Evolutionary conservation across 169 alveolate species (phyloP).

Genomic region (Cryptosporidium sp.): DNA sequence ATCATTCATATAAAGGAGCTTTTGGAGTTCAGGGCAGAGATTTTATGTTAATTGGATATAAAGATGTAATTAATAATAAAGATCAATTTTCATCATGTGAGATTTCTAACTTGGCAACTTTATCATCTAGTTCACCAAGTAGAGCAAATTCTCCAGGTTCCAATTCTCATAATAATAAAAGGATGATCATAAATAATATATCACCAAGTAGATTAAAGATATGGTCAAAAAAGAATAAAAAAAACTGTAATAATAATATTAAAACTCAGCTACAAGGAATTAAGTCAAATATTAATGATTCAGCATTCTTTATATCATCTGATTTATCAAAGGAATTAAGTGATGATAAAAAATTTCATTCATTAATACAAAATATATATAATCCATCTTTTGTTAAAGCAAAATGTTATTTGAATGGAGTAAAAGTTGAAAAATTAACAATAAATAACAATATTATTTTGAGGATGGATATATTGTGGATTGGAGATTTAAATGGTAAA

Average conservation of each 20-base stretch:
- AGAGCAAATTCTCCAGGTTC: slow-evolving; percentile 40
- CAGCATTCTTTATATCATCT: slow-evolving; percentile 58
- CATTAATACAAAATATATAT: slow-evolving; percentile 17
- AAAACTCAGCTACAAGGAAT: neutral
- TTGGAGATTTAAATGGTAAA: slow-evolving; percentile 72
- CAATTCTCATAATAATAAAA: neutral
- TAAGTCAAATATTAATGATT: slow-evolving; percentile 6
- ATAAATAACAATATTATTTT: slow-evolving; percentile 6
- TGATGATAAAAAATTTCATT: slow-evolving; percentile 23
- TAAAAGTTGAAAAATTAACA: slow-evolving; percentile 27
- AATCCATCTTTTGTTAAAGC: slow-evolving; percentile 40
- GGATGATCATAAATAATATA: neutral
- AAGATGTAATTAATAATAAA: slow-evolving; percentile 8
- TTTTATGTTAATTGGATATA: slow-evolving; percentile 51
- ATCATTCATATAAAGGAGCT: slow-evolving; percentile 71
- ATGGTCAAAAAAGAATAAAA: slow-evolving; percentile 17
- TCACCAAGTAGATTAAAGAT: slow-evolving; percentile 40
- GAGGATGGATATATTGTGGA: slow-evolving; percentile 64
- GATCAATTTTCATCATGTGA: slow-evolving; percentile 1
- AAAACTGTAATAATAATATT: neutral
- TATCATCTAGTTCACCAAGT: slow-evolving; percentile 13
- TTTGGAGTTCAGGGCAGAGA: slow-evolving; percentile 70
- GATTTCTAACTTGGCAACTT: slow-evolving; percentile 17
- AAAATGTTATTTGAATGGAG: slow-evolving; percentile 62
- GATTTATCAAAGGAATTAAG: slow-evolving; percentile 26